Base-by-base conservation (phyloP, 2,329 filamentous ascomycete genomes). In the Chrysosphaeria jannelii region DNA sequence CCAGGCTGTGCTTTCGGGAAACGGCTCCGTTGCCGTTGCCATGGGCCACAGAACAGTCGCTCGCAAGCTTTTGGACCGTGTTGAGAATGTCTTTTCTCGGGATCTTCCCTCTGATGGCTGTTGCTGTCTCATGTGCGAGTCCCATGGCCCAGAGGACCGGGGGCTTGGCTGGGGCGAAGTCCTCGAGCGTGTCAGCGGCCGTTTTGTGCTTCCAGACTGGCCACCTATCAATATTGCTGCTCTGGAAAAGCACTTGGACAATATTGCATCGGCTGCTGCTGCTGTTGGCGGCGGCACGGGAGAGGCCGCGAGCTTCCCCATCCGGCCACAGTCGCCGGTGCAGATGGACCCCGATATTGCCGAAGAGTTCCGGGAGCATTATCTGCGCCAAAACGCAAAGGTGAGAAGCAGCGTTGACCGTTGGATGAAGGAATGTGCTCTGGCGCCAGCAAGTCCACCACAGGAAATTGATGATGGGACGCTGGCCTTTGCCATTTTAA, bases 31-130 rank as follows among this genome's bases (percentile, higher is more conserved):
- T 5, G 85, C 85, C 3, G 85, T 93, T 2, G 85, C 85, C 10
- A 93, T 81, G 0, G 85, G 85, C 5, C 90, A 93, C 41, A 65
- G 75, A 25, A 91, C 81, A 1, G 72, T 93, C n/a, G 85, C 85
- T 4, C 65, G 85, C 5, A 62, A 79, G 24, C 47, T 93, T 13
- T 56, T 93, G 5, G 81, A 97, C 43, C 64, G 85, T 18, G 52
- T 97, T 4, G 81, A 91, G 39, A 75, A 81, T 27, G 78, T 97
- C 6, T 93, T 97, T 43, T 79, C 78, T 3, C 59, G 85, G 28
- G 81, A 93, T 37, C 66, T 97, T 17, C 79, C 79, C 0, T 65
- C 65, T 0, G 66, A 90, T 36, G 64, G 68, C n/a, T 93, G 81
- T 40, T 49, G 53, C 20, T 93, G 81, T 41, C 51, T 85, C 26